Percentiles rank a stretch among this genome's conserved stretches.
phyloP scores from a whole-genome alignment of 75 land plant genomes.

The Pinus tabuliformis region DNA sequence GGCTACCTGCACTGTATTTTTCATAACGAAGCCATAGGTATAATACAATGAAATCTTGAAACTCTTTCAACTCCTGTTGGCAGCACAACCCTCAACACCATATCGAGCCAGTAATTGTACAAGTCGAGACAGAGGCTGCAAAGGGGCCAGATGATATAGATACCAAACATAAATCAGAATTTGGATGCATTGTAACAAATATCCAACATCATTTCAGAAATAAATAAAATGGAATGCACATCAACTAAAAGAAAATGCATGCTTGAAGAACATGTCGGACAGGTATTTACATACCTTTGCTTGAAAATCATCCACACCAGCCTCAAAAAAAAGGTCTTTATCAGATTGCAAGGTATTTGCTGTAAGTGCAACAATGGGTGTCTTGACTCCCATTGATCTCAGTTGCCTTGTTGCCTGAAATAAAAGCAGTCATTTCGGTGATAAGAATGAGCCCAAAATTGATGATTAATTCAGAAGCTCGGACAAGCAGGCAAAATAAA shows the following conservation, averaged over 20 bases:
- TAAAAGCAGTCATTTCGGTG: neutral
- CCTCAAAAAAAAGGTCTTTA: slow-evolving; percentile 49
- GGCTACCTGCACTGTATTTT: neutral
- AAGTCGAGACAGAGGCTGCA: slow-evolving; percentile 40
- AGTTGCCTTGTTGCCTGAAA: slow-evolving; percentile 48
- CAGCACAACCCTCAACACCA: slow-evolving; percentile 21
- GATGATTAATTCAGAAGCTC: slow-evolving; percentile 1
- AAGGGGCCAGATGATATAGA: neutral
- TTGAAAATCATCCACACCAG: slow-evolving; percentile 59
- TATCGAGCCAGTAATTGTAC: slow-evolving; percentile 33
- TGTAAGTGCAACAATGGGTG: too few species aligned
- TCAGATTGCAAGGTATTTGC: slow-evolving; percentile 53
- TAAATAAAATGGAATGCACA: neutral
- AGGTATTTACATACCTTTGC: slow-evolving; percentile 3
- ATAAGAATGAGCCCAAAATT: neutral
- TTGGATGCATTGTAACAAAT: neutral
- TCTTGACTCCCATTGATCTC: slow-evolving; percentile 49
- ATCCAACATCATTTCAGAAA: too few species aligned
- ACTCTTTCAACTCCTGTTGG: neutral
- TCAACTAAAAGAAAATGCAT: too few species aligned
- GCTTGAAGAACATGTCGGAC: neutral
- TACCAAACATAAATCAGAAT: neutral
- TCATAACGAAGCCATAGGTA: neutral
- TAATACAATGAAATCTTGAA: neutral
- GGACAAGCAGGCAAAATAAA: neutral